phyloP scores from a whole-genome alignment of 805 yeast species.

The Hanseniaspora jakobsenii region DNA sequence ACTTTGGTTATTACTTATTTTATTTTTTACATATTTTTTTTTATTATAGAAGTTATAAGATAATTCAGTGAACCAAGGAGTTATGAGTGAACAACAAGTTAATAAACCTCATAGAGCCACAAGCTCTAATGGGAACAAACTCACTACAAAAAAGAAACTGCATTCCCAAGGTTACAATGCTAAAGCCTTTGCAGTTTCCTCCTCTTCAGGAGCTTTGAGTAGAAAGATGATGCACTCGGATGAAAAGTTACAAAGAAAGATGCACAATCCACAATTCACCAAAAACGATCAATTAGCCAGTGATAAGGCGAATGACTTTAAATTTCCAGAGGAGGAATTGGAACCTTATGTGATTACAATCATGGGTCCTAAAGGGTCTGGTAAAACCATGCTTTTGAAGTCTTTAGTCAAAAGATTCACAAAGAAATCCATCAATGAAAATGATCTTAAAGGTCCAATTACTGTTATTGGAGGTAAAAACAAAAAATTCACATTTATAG shows the following conservation, averaged over 20 bases:
- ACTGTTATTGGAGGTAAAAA: slow-evolving; percentile 94
- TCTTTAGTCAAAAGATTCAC: slow-evolving; percentile 79
- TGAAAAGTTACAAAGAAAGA: slow-evolving; percentile 66
- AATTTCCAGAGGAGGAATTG: slow-evolving; percentile 79
- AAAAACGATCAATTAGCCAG: slow-evolving; percentile 38
- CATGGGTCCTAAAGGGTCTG: slow-evolving; percentile 98
- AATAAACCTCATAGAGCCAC: slow-evolving; percentile 15
- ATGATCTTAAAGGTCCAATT: slow-evolving; percentile 72
- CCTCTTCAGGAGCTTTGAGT: slow-evolving; percentile 73
- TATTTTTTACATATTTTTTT: too few relatives aligned
- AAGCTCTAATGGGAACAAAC: slow-evolving; percentile 10
- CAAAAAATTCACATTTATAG: slow-evolving; percentile 83
- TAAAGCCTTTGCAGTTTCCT: slow-evolving; percentile 65
- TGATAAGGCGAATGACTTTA: slow-evolving; percentile 13
- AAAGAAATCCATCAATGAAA: slow-evolving; percentile 68
- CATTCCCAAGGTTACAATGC: slow-evolving; percentile 80
- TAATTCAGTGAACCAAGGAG: too few relatives aligned
- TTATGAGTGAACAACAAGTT: slow-evolving; percentile 14
- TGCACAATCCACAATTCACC: slow-evolving; percentile 96
- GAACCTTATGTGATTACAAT: slow-evolving; percentile 95
- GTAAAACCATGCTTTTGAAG: slow-evolving; percentile 84
- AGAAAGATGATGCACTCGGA: slow-evolving; percentile 72
- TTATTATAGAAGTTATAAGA: too few relatives aligned
- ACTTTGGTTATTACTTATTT: too few relatives aligned
- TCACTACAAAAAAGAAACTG: slow-evolving; percentile 68